phyloP scores from a whole-genome alignment of 2,329 filamentous ascomycete genomes.

The Sclerotinia minor region DNA sequence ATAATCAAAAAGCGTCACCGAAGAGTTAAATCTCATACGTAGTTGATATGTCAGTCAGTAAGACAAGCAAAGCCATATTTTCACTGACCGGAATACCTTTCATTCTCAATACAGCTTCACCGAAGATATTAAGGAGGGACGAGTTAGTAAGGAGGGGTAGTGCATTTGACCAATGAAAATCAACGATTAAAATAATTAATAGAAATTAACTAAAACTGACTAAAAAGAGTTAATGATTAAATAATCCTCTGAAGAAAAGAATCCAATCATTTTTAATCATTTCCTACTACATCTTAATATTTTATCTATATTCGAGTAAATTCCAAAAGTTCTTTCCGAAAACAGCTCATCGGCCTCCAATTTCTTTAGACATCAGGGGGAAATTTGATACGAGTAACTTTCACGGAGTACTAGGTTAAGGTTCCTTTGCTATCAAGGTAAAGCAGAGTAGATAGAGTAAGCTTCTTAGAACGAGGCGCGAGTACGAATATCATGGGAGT shows the following conservation, averaged over 20 bases:
- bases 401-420: too few relatives aligned
- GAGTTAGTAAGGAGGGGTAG: constrained; percentile 22
- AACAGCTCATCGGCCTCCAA: constrained; percentile 8
- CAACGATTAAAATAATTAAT: not conserved
- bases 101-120: constrained; percentile 22
- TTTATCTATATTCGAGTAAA: not conserved
- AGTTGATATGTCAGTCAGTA: not conserved
- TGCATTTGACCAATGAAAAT: not conserved
- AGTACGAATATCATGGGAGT: not conserved
- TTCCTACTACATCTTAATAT: not conserved
- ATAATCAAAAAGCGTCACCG: constrained; percentile 7
- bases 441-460: not conserved
- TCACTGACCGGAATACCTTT: not conserved
- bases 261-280: not conserved
- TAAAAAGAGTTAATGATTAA: not conserved
- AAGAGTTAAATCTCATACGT: not conserved
- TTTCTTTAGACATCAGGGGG: not conserved
- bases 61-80: not conserved
- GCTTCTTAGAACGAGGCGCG: not conserved
- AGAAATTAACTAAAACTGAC: not conserved
- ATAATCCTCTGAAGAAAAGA: not conserved
- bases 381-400: not conserved
- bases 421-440: not conserved
- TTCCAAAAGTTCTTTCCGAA: not conserved
- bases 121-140: constrained; percentile 9